Conservation (phyloP, 225 moss, liverwort and hornwort genomes). For the Asterella californica region DNA sequence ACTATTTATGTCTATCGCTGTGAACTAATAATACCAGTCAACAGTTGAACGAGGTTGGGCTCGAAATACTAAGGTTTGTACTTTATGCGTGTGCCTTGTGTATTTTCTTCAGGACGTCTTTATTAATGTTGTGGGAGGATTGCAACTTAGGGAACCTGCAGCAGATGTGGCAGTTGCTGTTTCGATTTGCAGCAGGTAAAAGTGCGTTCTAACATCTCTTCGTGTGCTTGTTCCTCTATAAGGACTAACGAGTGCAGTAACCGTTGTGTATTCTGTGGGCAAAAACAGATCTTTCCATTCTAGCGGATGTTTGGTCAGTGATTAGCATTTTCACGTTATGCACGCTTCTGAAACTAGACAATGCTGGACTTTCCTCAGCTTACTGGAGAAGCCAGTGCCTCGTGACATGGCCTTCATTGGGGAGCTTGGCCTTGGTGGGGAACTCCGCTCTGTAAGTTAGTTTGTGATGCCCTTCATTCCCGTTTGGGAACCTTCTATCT, state of each 20-base stretch:
- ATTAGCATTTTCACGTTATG: neutral
- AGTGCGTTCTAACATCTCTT: neutral
- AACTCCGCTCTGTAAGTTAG: constrained; percentile 71
- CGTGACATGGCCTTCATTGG: constrained; percentile 92
- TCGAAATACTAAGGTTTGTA: neutral
- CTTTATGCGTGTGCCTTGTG: neutral
- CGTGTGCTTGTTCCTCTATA: too few species aligned
- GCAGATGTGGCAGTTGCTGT: constrained; percentile 93
- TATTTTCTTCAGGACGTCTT: constrained; percentile 67
- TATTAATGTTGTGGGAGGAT: constrained; percentile 90
- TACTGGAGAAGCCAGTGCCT: constrained; percentile 85
- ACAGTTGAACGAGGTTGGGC: too few species aligned
- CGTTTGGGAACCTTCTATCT: too few species aligned
- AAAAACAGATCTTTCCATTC: neutral
- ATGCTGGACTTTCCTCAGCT: constrained; percentile 44
- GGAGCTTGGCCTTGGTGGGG: constrained; percentile 95
- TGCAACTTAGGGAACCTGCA: constrained; percentile 92
- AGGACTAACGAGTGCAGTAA: neutral
- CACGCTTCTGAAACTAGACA: neutral
- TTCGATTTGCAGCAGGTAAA: constrained; percentile 93
- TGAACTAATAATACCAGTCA: neutral
- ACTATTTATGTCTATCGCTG: neutral
- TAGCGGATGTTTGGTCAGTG: neutral
- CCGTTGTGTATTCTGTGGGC: neutral
- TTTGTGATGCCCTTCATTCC: neutral